Conservation (phyloP, 306 rosid species). For the Lagenaria siceraria region DNA sequence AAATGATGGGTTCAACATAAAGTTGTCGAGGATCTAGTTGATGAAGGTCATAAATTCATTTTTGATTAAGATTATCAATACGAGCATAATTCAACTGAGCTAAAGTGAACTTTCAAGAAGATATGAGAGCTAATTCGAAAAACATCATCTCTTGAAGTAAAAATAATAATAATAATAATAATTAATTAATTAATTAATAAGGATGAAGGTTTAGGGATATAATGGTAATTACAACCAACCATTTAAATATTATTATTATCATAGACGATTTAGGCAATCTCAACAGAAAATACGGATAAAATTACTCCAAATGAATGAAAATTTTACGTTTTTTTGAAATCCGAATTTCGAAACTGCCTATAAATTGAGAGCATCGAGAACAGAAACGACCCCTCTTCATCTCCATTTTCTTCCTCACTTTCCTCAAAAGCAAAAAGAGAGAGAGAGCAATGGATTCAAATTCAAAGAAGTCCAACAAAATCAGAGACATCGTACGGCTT, state of each 20-base stretch:
- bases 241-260: neutral
- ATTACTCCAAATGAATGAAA: neutral
- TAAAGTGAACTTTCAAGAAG: no score
- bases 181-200: no score
- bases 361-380: neutral
- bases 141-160: no score
- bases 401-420: neutral
- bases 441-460: conserved; percentile 43
- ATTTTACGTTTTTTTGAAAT: neutral
- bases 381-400: neutral
- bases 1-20: no score
- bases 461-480: conserved; percentile 74
- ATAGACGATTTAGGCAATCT: neutral
- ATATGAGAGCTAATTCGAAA: no score
- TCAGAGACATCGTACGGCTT: conserved; percentile 86
- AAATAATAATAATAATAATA: no score
- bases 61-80: no score
- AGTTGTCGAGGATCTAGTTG: no score
- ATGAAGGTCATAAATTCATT: no score
- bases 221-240: neutral
- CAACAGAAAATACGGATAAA: neutral
- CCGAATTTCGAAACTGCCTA: neutral
- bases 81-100: no score
- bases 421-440: neutral
- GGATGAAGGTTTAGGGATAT: no score